phyloP scores from a whole-genome alignment of 1,284 basidiomycete species.

The Earliella scabrosa region DNA sequence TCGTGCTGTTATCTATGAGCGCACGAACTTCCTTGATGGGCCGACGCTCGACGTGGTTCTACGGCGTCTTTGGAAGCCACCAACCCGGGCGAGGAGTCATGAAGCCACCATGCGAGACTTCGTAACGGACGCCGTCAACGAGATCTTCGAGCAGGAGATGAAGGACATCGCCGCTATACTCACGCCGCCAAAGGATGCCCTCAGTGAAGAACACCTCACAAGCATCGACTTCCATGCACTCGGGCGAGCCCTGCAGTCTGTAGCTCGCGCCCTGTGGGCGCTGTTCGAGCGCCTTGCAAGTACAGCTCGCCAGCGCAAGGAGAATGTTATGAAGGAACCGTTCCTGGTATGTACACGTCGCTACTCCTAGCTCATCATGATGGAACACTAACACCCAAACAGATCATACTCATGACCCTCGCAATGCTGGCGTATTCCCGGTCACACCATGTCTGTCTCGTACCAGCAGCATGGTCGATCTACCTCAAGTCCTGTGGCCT shows the following conservation, averaged over 20 bases:
- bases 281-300: neutral
- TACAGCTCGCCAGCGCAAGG: neutral
- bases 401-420: constrained; percentile 5
- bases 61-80: neutral
- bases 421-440: constrained; percentile 5
- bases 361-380: neutral
- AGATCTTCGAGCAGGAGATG: neutral
- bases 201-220: neutral
- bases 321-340: neutral
- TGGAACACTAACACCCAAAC: neutral
- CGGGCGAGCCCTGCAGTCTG: neutral
- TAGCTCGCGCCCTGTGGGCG: neutral
- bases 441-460: neutral
- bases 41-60: neutral
- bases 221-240: neutral
- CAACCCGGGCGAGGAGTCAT: neutral
- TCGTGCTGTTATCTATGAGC: neutral
- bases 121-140: neutral
- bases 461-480: constrained; percentile 16
- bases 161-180: neutral
- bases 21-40: neutral
- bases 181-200: neutral
- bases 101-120: neutral
- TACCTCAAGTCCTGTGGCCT: constrained; percentile 34
- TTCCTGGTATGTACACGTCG: constrained; percentile 2